These are phyloP conservation scores for Trichoderma asperelloides DNA, from an alignment of 495 filamentous ascomycete species.

Conservation along the genomic window DNA sequence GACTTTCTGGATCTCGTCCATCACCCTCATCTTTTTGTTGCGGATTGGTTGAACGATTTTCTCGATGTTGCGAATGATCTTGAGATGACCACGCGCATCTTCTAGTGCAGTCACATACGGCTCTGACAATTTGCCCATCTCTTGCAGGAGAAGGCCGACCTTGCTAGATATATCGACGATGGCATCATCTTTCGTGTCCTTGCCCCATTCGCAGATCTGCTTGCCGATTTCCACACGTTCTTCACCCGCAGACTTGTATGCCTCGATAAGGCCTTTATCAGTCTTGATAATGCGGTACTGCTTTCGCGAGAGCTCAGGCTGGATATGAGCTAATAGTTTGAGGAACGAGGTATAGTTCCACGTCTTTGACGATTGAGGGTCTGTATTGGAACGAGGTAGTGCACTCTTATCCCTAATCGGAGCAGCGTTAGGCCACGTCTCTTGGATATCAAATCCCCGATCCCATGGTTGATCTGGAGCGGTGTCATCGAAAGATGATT, in stretches of 20 bases:
- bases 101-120: conserved; percentile 77
- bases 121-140: conserved; percentile 90
- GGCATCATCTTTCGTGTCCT: conserved; percentile 74
- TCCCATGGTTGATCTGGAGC: not conserved
- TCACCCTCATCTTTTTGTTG: conserved; percentile 72
- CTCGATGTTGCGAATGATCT: conserved; percentile 89
- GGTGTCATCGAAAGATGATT: conserved; percentile 19
- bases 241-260: conserved; percentile 71
- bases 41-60: conserved; percentile 83
- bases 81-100: conserved; percentile 68
- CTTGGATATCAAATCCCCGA: not conserved
- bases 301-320: conserved; percentile 75
- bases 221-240: conserved; percentile 75
- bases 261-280: conserved; percentile 73
- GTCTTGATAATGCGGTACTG: conserved; percentile 88
- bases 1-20: conserved; percentile 81
- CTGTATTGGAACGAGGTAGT: conserved; percentile 31
- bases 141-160: conserved; percentile 79
- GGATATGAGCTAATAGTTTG: conserved; percentile 70
- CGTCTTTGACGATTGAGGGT: conserved; percentile 20
- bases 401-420: conserved; percentile 48
- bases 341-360: conserved; percentile 61
- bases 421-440: not conserved
- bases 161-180: conserved; percentile 89
- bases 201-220: conserved; percentile 96